phyloP scores from a whole-genome alignment of 2,329 filamentous ascomycete genomes.

The Clarireedia monteithiana region DNA sequence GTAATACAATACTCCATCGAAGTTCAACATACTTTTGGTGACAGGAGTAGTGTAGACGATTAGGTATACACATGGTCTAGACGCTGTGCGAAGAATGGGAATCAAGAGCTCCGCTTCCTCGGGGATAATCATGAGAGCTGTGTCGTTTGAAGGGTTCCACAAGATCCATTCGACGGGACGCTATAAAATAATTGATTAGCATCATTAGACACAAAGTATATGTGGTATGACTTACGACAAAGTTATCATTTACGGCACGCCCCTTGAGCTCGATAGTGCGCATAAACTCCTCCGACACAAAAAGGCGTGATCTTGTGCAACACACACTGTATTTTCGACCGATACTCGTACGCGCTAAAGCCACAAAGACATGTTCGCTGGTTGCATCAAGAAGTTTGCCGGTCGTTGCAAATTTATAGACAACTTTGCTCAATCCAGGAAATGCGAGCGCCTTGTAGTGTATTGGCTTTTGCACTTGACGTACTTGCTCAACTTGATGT shows the following conservation, averaged over 20 bases:
- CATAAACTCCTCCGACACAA: constrained; percentile 40
- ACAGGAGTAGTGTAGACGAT: constrained; percentile 53
- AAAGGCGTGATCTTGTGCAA: constrained; percentile 27
- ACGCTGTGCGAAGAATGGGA: constrained; percentile 30
- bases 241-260: constrained; percentile 31
- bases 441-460: constrained; percentile 34
- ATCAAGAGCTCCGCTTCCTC: constrained; percentile 55
- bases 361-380: constrained; percentile 34
- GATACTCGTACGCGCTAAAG: constrained; percentile 33
- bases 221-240: constrained; percentile 24
- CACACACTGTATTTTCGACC: constrained; percentile 31
- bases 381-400: constrained; percentile 35
- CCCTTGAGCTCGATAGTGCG: constrained; percentile 34
- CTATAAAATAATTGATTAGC: constrained; percentile 13
- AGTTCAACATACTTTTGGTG: constrained; percentile 51
- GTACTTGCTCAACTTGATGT: constrained; percentile 36
- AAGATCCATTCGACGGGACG: constrained; percentile 54
- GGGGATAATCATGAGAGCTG: constrained; percentile 49
- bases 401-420: constrained; percentile 38
- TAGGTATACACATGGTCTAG: constrained; percentile 33
- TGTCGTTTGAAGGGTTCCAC: constrained; percentile 40
- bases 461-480: constrained; percentile 36
- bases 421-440: constrained; percentile 38
- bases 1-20: constrained; percentile 47
- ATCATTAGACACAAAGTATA: too few relatives aligned